Conservation (phyloP, 2,329 filamentous ascomycete species). For the Berkeleyomyces basicola region DNA sequence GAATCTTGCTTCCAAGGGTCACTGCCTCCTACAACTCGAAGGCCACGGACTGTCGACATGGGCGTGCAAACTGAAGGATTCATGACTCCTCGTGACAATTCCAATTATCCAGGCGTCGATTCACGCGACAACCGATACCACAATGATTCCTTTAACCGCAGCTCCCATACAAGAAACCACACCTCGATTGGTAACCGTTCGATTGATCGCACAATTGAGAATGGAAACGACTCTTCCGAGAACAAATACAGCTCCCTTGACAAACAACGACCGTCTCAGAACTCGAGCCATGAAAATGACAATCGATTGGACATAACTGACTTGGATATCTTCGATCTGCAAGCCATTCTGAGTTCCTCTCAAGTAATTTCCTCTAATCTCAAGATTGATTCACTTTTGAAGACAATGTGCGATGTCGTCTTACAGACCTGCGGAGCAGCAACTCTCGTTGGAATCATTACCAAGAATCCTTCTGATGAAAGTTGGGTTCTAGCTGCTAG, state of each 20-base stretch:
- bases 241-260: background rate
- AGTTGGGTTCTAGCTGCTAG: slow-evolving; percentile 59
- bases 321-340: slow-evolving; percentile 68
- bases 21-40: slow-evolving; percentile 43
- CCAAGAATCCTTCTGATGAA: slow-evolving; percentile 42
- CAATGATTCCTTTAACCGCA: background rate
- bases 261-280: slow-evolving; percentile 4
- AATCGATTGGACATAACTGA: slow-evolving; percentile 49
- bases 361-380: slow-evolving; percentile 68
- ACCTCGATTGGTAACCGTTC: background rate
- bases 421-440: slow-evolving; percentile 59
- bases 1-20: slow-evolving; percentile 33
- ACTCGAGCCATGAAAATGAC: slow-evolving; percentile 31
- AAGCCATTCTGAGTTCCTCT: slow-evolving; percentile 61
- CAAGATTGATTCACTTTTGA: slow-evolving; percentile 56
- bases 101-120: slow-evolving; percentile 1
- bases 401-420: slow-evolving; percentile 70
- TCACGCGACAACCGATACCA: background rate
- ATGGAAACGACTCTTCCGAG: background rate
- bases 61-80: slow-evolving; percentile 55
- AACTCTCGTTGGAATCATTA: slow-evolving; percentile 55
- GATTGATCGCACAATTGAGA: background rate
- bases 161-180: slow-evolving; percentile 4
- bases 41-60: slow-evolving; percentile 41
- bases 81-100: background rate